Base-by-base conservation (phyloP, 2,329 filamentous ascomycete genomes). In the Fusarium pseudocircinatum region DNA sequence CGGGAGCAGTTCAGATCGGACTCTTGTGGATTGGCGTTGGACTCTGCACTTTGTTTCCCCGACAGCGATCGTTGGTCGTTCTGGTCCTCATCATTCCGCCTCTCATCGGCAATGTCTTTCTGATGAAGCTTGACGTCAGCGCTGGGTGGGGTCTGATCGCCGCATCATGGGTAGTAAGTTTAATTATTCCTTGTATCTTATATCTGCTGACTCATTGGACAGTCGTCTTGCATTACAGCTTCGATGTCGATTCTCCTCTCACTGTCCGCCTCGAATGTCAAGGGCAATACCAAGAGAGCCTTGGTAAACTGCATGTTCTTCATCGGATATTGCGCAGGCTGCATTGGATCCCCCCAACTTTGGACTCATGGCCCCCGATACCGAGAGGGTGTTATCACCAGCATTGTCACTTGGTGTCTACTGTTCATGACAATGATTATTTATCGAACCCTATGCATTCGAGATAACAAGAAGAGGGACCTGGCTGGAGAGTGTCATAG, bases 181-280 rank as follows among this genome's bases (percentile, higher is more conserved):
- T 26, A 6, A 5, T 20, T 3, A 5, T 8, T 8, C 15, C 4
- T 10, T 22, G n/a, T 7, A n/a, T 40, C 12, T 8, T 22, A 6
- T 11, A 32, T 32, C 8, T 26, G 14, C n/a, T 60, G 15, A 60
- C 36, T 3, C 0, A 12, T 9, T 16, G 10, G 6, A 4, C 14
- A 60, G 57, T 53, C 57, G 3, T 60, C 57, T 34, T 60, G 57
- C 10, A 60, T 60, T 16, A 60, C 57, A 10, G 57, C 57, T 18
- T 8, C 57, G 7, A 60, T 60, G 57, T 60, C 57, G 4, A 60
- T 60, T 4, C 26, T 60, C 1, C 47, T 60, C 6, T 56, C 46
- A 4, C 58, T 60, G 6, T 56, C 47, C 6, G 58, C 58, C 0
- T 60, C 58, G 2, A 60, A 60, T 13, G 58, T 60, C n/a, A 60